Conservation (phyloP, 2,329 filamentous ascomycete species). For the Monilinia aucupariae region DNA sequence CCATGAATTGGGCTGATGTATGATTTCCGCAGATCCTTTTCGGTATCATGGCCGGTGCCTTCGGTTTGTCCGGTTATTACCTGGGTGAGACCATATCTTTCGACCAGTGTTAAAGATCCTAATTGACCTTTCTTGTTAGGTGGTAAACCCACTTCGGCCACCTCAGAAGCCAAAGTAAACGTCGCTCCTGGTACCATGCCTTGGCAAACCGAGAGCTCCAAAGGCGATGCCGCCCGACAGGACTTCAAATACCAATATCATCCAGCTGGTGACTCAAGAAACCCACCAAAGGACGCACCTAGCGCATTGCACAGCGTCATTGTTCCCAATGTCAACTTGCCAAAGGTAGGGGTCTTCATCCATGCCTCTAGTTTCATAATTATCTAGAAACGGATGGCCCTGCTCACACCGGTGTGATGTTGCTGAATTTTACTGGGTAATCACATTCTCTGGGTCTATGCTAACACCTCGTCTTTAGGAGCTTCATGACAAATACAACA, state of each 20-base stretch:
- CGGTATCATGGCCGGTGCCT: constrained; percentile 82
- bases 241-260: constrained; percentile 60
- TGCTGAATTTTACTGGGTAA: neutral
- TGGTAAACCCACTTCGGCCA: constrained; percentile 76
- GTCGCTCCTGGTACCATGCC: constrained; percentile 78
- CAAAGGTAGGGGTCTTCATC: constrained; percentile 59
- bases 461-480: constrained; percentile 46
- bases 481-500: constrained; percentile 97
- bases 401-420: neutral
- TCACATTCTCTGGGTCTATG: neutral
- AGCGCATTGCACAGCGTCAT: constrained; percentile 94
- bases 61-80: constrained; percentile 85
- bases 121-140: constrained; percentile 45
- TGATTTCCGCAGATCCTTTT: constrained; percentile 65
- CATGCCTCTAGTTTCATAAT: neutral
- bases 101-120: constrained; percentile 7
- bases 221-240: constrained; percentile 54
- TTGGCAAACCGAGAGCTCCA: constrained; percentile 68
- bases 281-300: constrained; percentile 79
- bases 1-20: constrained; percentile 12
- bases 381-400: neutral
- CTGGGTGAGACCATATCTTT: constrained; percentile 52
- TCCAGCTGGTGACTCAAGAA: constrained; percentile 67
- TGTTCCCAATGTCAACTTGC: constrained; percentile 86
- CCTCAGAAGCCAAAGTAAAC: constrained; percentile 72